These are phyloP conservation scores for Fusarium bulbicola DNA, from an alignment of 2,329 filamentous ascomycete genomes.

Conservation along the genomic window DNA sequence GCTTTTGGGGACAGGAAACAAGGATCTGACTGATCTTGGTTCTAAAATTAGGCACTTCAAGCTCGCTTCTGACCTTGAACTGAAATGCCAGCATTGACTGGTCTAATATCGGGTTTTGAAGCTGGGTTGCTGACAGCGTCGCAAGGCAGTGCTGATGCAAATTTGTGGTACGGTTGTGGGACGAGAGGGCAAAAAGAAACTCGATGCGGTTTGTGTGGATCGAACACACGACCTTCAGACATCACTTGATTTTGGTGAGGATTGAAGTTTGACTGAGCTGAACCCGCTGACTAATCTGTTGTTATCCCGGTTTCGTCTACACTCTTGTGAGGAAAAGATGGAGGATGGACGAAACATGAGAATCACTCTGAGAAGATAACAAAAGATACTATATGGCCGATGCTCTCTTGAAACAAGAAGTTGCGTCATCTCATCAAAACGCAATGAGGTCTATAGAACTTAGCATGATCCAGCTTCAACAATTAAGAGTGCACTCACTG, in stretches of 20 bases:
- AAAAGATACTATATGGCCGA: rapidly evolving
- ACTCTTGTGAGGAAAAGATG: rapidly evolving
- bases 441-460: not conserved
- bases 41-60: not conserved
- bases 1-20: not conserved
- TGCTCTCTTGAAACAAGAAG: too few species aligned
- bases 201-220: conserved; percentile 19
- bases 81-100: not conserved
- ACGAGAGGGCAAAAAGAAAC: not conserved
- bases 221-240: conserved; percentile 29
- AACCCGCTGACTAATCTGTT: conserved; percentile 14
- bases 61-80: not conserved
- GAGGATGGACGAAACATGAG: rapidly evolving
- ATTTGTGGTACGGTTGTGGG: rapidly evolving
- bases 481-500: not conserved
- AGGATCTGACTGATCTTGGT: not conserved
- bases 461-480: not conserved
- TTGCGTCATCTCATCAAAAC: too few species aligned
- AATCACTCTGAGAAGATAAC: rapidly evolving
- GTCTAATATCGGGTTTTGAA: not conserved
- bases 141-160: not conserved
- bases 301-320: rapidly evolving
- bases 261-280: conserved; percentile 27
- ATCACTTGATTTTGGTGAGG: not conserved
- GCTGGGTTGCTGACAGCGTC: not conserved